Evolutionary conservation across 495 filamentous ascomycete species (phyloP), one percentile per base, ranked within the genome.

Genomic region (Neurospora sp.): DNA sequence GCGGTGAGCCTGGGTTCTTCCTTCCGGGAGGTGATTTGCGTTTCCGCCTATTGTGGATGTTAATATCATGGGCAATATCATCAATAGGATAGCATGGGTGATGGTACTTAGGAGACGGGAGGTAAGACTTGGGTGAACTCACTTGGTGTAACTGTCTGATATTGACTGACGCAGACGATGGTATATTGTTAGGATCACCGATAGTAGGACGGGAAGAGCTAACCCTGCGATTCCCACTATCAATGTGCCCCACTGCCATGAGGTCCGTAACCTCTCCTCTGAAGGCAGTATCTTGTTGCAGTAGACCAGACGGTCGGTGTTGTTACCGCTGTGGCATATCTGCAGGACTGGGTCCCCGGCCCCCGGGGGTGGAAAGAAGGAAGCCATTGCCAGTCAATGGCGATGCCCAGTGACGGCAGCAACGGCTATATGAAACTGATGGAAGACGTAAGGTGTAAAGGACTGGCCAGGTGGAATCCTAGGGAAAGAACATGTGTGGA

Each of bases 341-440:
- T 42, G 43, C 39, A 78, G 72, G 10, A 76, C 77, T n/a, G 78
- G 77, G 70, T 80, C 78, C 62, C 75, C 77, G 17, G 77, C 76
- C 17, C 66, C 73, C 5, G 71, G 72, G 19, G 74, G 75, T 70
- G 77, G 77, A 45, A 80, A 75, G 71, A 77, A 75, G 19, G 77
- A 80, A 7, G 77, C 77, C 78, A 80, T 80, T 40, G 45, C 71
- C 36, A 66, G 21, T 21, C 39, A 28, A 69, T 54, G 10, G 42
- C 31, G 34, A 62, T 69, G 19, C 28, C 28, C 28, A 36, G 21
- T 66, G 54, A 34, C 54, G 31, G 15, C 28, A 66, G 54, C 28
- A 66, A 66, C 28, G 28, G 54, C 54, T 66, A 66, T 66, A 15
- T 66, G 28, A 66, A 66, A 66, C 54, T 34, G 54, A 66, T 34